These are phyloP conservation scores for Syzygium jambos DNA, from an alignment of 345 rosid genomes.

Conservation along the genomic window DNA sequence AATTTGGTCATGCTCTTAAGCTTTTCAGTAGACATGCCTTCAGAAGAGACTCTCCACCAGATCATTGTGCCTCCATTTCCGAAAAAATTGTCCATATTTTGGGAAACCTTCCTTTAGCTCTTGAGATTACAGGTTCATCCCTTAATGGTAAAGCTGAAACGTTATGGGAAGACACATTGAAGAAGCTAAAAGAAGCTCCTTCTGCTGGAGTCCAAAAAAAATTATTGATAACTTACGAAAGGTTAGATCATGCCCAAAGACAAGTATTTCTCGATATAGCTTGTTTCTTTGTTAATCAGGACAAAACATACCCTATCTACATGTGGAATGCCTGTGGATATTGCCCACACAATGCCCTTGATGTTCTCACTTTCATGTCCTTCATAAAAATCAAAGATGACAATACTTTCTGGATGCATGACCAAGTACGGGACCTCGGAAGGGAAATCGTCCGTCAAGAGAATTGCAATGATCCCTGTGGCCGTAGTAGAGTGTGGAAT, in stretches of 20 bases:
- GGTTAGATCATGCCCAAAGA: not conserved
- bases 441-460: not conserved
- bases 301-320: not conserved
- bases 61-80: accelerated
- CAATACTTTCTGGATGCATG: not conserved
- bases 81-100: accelerated
- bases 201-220: accelerated
- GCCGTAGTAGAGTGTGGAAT: not conserved
- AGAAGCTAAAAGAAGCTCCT: not conserved
- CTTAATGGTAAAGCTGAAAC: accelerated
- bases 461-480: not conserved
- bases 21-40: not conserved
- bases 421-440: not conserved
- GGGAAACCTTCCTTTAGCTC: not conserved
- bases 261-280: not conserved
- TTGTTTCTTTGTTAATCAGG: not conserved
- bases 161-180: not conserved
- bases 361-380: not conserved
- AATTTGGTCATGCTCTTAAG: not conserved
- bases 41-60: not conserved
- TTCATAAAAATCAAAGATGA: not conserved
- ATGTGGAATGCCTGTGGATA: not conserved
- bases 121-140: not conserved
- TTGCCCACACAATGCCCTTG: not conserved
- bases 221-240: not conserved